Conservation (phyloP, 139 green algal species). For the Chlorella vulgaris region DNA sequence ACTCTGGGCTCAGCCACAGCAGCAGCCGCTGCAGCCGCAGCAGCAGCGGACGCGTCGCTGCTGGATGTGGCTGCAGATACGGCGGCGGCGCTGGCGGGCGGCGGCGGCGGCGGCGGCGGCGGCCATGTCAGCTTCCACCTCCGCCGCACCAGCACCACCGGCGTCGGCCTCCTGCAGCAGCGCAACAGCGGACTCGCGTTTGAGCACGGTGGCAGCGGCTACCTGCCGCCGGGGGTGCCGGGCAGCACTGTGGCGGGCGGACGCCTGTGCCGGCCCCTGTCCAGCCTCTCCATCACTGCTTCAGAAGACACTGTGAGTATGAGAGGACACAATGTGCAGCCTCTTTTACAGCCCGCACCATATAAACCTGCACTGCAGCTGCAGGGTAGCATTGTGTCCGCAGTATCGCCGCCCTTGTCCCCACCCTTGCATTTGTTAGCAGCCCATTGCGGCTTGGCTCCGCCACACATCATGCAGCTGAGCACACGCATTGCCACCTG, state of each 20-base stretch:
- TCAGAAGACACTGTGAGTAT: constrained; percentile 10
- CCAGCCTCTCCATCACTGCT: not conserved
- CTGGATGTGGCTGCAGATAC: not conserved
- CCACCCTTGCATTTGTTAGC: no score
- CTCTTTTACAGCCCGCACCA: not conserved
- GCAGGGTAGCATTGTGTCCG: no score
- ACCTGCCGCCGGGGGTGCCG: not conserved
- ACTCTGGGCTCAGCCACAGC: not conserved
- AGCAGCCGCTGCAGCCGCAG: not conserved
- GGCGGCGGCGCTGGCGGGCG: not conserved
- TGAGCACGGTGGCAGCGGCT: not conserved
- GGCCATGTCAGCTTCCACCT: not conserved
- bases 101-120: not conserved
- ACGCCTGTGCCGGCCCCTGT: constrained; percentile 4
- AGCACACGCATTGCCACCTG: not conserved
- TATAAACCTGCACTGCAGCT: no score
- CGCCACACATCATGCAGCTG: no score
- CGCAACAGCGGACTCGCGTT: not conserved
- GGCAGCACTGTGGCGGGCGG: not conserved
- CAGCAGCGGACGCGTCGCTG: not conserved
- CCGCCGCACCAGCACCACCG: not conserved
- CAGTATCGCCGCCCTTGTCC: no score
- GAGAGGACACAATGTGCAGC: not conserved
- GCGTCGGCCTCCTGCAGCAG: not conserved
- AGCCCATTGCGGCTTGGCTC: no score